Evolutionary conservation across 805 yeast species (phyloP).

Genomic region (Ogataea thermomethanolica): DNA sequence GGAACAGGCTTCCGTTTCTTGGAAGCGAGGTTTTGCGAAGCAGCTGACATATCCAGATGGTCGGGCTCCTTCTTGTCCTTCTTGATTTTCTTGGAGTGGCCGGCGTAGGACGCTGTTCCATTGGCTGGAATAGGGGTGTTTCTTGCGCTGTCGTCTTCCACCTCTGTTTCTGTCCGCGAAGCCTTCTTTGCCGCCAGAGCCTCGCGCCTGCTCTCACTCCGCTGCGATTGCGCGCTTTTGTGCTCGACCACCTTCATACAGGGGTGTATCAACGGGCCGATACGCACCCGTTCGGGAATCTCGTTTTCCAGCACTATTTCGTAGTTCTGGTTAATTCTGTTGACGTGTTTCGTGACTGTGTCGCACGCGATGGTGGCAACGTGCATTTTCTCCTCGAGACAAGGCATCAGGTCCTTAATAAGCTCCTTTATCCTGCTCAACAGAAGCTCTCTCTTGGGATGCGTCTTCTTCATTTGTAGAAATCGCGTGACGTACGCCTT

Average conservation of each 20-base stretch:
- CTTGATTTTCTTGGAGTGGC: constrained; percentile 12
- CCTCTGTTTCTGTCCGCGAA: constrained; percentile 27
- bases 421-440: constrained; percentile 41
- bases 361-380: constrained; percentile 91
- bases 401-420: constrained; percentile 75
- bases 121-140: constrained; percentile 18
- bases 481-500: constrained; percentile 50
- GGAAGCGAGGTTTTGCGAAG: neutral
- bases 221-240: constrained; percentile 66
- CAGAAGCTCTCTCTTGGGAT: constrained; percentile 37
- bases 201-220: constrained; percentile 85
- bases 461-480: constrained; percentile 36
- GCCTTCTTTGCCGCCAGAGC: constrained; percentile 89
- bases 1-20: constrained; percentile 10
- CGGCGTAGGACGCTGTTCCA: constrained; percentile 9
- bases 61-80: constrained; percentile 17
- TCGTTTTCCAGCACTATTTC: constrained; percentile 71
- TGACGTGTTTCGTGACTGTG: constrained; percentile 61
- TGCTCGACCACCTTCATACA: constrained; percentile 68
- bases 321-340: constrained; percentile 76
- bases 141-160: constrained; percentile 24
- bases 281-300: constrained; percentile 73
- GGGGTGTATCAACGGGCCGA: constrained; percentile 83
- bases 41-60: neutral
- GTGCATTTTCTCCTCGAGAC: constrained; percentile 95